phyloP scores from a whole-genome alignment of 345 rosid genomes.

The Eucalyptus regnans region DNA sequence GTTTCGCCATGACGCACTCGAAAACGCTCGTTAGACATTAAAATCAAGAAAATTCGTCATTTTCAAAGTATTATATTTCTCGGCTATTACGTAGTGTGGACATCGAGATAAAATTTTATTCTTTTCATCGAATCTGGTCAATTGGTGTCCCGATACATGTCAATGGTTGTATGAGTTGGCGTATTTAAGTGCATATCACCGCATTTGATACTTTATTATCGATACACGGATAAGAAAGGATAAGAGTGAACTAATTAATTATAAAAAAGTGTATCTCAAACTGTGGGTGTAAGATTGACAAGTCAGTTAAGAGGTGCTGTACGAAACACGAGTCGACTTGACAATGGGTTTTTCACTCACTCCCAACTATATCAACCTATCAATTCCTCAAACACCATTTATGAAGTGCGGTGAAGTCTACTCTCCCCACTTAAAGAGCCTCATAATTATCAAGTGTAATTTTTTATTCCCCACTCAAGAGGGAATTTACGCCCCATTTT shows the following conservation, averaged over 20 bases:
- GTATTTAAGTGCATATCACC: neutral
- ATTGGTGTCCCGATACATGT: neutral
- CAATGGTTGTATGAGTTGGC: fast-evolving
- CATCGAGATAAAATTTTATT: neutral
- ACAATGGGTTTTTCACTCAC: no score
- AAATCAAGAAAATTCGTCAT: neutral
- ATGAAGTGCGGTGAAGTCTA: no score
- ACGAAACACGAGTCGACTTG: no score
- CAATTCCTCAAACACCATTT: no score
- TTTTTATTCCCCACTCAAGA: no score
- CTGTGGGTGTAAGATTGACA: no score
- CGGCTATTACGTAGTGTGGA: neutral
- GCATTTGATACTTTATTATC: neutral
- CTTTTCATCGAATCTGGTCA: neutral
- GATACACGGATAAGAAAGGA: fast-evolving
- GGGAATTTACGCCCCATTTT: neutral
- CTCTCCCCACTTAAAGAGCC: no score
- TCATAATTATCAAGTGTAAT: no score
- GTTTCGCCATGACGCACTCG: no score
- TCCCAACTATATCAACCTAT: no score
- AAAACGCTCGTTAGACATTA: neutral
- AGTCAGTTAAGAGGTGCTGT: fast-evolving
- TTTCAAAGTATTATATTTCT: neutral
- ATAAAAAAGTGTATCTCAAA: no score
- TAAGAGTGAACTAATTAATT: neutral